Percentiles rank a stretch among this genome's conserved stretches.
phyloP scores from a whole-genome alignment of 2,329 filamentous ascomycete species.

The Epichloe sibirici region DNA sequence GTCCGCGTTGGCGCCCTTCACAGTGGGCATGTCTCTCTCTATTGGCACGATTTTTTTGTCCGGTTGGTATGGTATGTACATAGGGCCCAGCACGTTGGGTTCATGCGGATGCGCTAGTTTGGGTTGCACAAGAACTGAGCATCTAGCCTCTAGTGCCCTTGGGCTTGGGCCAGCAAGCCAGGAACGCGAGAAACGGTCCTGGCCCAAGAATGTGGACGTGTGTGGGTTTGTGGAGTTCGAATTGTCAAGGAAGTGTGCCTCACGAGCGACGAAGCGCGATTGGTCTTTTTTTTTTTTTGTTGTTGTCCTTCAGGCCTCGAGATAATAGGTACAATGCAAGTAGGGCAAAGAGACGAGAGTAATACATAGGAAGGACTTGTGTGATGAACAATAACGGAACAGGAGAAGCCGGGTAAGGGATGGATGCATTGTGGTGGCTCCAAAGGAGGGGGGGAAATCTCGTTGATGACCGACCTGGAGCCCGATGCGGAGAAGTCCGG shows the following conservation, averaged over 20 bases:
- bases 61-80: neutral
- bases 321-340: too few relatives aligned
- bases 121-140: slow-evolving; percentile 5
- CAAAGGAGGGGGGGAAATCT: too few relatives aligned
- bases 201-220: neutral
- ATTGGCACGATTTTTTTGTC: slow-evolving; percentile 6
- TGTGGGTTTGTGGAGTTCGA: slow-evolving; percentile 1
- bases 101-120: slow-evolving; percentile 7
- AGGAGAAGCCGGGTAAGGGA: too few relatives aligned
- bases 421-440: too few relatives aligned
- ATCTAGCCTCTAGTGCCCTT: slow-evolving; percentile 1
- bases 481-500: neutral
- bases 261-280: neutral
- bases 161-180: too few relatives aligned
- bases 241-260: neutral
- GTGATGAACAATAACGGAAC: too few relatives aligned
- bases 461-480: too few relatives aligned
- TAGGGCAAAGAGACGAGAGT: too few relatives aligned
- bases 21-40: neutral
- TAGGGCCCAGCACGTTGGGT: slow-evolving; percentile 6
- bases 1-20: neutral
- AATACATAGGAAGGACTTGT: too few relatives aligned
- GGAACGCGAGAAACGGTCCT: neutral
- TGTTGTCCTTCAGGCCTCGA: neutral
- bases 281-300: neutral